Evolutionary conservation across 441 rosid species (phyloP), one percentile per base, ranked within the genome.

Genomic region (Metrosideros polymorpha): DNA sequence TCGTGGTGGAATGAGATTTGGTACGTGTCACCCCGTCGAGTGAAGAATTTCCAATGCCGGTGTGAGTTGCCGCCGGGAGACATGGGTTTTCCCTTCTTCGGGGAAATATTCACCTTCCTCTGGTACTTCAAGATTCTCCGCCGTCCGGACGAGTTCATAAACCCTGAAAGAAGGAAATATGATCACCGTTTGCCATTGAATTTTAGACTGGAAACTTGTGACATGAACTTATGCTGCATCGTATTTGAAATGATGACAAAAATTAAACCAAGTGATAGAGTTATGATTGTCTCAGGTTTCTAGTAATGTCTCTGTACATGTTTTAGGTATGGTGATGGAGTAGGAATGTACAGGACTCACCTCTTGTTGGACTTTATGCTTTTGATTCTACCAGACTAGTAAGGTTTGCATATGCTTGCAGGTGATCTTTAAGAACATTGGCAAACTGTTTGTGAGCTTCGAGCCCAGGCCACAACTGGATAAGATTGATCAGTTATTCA

Each of bases 1-100:
- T 89, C 92, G 94, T 89, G 88, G 92, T 93, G 93, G 93, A 92
- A 93, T 82, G 94, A 93, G 77, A 14, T 90, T 0, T 85, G 94
- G 88, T 89, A 88, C 45, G 86, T 84, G 1, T 3, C 24, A 6
- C 90, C 90, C 91, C 6, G 79, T 88, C 52, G 85, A 55, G 12
- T 29, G 66, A 55, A 53, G 88, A 71, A 83, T 61, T 43, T 43
- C 45, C 3, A 51, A 84, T 6, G 56, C 85, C 10, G 84, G 87
- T 6, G n/a, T 63, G 51, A 85, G 89, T 85, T 91, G 17, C 93
- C 90, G 2, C 92, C 91, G 0, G 90, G 93, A 24, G 85, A 86
- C 45, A 85, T 89, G 92, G 91, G 92, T 12, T 61, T 91, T 32
- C 93, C 94, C 14, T 77, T 85, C 75, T 15, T 90, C 3, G 91